These are phyloP conservation scores for Acer campestre DNA, from an alignment of 345 rosid species.

Conservation along the genomic window DNA sequence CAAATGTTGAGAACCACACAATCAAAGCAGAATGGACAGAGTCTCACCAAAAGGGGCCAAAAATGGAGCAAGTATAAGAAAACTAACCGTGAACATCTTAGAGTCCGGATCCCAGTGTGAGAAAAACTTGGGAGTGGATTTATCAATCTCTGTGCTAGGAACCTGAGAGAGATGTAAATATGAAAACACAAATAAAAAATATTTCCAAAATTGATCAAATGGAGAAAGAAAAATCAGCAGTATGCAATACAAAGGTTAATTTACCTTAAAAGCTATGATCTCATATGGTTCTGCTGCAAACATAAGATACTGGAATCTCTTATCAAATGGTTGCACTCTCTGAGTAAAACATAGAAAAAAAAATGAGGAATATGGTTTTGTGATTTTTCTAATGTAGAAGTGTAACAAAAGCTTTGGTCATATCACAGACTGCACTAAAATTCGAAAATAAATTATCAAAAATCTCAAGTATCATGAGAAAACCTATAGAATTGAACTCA, in stretches of 20 bases:
- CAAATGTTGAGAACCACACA: constrained; percentile 1
- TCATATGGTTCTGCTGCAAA: constrained; percentile 99
- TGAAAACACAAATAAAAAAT: constrained; percentile 9
- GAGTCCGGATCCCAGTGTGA: constrained; percentile 99
- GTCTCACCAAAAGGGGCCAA: not conserved
- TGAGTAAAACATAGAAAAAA: constrained; percentile 30
- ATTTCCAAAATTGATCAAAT: not conserved
- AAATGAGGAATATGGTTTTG: not conserved
- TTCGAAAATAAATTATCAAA: not conserved
- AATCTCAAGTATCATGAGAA: not conserved
- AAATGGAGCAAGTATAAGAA: not conserved
- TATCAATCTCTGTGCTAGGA: constrained; percentile 98
- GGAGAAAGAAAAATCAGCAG: constrained; percentile 11
- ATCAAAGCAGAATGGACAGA: not conserved
- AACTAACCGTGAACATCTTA: constrained; percentile 93
- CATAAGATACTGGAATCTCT: constrained; percentile 87
- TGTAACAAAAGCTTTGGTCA: not conserved
- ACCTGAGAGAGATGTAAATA: constrained; percentile 55
- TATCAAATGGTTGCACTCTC: constrained; percentile 85
- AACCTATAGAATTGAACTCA: not conserved
- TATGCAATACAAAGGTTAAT: not conserved
- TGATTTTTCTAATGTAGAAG: not conserved
- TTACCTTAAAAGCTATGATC: constrained; percentile 93
- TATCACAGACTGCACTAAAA: not conserved
- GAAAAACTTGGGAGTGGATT: constrained; percentile 95